Conservation (phyloP, 768 basidiomycete species). For the Leccinum boreale region DNA sequence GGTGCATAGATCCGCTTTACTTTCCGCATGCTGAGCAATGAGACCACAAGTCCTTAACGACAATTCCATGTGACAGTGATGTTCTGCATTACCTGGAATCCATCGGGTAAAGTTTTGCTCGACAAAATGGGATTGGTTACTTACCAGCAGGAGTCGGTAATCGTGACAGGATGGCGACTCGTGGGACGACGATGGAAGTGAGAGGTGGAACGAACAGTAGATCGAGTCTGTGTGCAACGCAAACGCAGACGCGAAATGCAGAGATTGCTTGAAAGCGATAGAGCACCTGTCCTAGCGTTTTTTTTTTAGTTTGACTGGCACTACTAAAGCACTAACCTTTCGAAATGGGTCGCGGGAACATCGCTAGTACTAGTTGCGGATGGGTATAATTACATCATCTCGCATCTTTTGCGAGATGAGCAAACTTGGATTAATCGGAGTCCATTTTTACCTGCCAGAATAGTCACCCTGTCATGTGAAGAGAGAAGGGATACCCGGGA, state of each 20-base stretch:
- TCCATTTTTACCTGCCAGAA: slow-evolving; percentile 2
- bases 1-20: slow-evolving; percentile 50
- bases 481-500: slow-evolving; percentile 9
- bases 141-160: slow-evolving; percentile 8
- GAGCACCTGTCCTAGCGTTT: neutral
- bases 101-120: neutral
- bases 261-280: neutral
- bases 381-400: slow-evolving; percentile 18
- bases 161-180: neutral
- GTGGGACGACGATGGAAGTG: neutral
- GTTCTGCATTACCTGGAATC: slow-evolving; percentile 34
- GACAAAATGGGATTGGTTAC: neutral
- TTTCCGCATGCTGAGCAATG: slow-evolving; percentile 51
- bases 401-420: neutral
- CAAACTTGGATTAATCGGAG: neutral
- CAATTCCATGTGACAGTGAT: slow-evolving; percentile 48
- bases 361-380: slow-evolving; percentile 6
- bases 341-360: slow-evolving; percentile 9
- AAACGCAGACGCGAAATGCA: neutral
- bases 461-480: slow-evolving; percentile 6
- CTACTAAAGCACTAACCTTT: slow-evolving; percentile 2
- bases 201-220: neutral
- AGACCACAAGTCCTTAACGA: slow-evolving; percentile 57
- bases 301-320: slow-evolving; percentile 14
- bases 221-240: neutral